Evolutionary conservation across 108 stramenopile species (phyloP).

Genomic region (Skeletonema tropicum): DNA sequence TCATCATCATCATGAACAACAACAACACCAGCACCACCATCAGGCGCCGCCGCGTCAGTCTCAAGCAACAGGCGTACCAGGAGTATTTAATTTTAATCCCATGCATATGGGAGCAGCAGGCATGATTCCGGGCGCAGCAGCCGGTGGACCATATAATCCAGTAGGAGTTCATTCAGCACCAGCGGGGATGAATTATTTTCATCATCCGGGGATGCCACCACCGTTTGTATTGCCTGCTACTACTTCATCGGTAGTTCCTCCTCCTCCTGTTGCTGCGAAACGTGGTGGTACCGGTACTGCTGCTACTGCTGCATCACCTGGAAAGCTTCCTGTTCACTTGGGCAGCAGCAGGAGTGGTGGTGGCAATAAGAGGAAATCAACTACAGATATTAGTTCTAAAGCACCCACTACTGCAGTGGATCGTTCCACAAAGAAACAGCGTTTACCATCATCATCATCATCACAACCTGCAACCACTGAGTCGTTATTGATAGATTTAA

Average conservation of each 20-base stretch:
- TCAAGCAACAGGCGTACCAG: not conserved
- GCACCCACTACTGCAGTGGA: not conserved
- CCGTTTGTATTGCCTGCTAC: not conserved
- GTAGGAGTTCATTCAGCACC: no score
- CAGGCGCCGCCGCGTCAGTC: no score
- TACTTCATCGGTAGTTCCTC: not conserved
- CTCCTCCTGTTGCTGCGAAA: not conserved
- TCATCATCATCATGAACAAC: no score
- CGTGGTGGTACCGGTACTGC: no score
- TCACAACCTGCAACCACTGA: not conserved
- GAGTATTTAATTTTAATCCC: not conserved
- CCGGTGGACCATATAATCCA: no score
- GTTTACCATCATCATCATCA: not conserved
- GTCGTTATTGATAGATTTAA: not conserved
- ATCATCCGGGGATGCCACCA: not conserved
- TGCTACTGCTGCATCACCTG: no score
- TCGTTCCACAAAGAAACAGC: not conserved
- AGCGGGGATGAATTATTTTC: not conserved
- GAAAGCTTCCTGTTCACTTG: no score
- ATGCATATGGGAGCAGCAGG: not conserved
- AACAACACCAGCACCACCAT: no score
- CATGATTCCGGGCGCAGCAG: no score
- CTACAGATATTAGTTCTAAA: no score
- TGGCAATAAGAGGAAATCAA: no score
- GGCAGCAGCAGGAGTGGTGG: no score